phyloP scores from a whole-genome alignment of 257 asterid genomes.

The Salvia splendens region DNA sequence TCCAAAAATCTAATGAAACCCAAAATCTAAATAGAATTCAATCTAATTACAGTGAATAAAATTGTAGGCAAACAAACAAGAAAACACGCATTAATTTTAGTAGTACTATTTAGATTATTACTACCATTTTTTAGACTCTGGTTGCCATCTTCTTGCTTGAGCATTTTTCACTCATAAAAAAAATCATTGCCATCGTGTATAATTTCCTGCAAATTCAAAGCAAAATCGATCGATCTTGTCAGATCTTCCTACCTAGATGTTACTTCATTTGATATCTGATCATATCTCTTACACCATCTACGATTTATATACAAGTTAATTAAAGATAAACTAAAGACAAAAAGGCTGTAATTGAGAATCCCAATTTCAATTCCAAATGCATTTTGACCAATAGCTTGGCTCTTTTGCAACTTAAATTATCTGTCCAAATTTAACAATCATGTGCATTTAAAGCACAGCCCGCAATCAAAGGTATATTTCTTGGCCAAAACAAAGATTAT shows the following conservation, averaged over 20 bases:
- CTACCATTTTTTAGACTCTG: no score
- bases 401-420: conserved; percentile 28
- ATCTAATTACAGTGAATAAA: no score
- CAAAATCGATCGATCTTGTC: no score
- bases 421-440: conserved; percentile 36
- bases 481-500: conserved; percentile 38
- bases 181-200: no score
- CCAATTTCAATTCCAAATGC: not conserved
- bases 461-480: conserved; percentile 41
- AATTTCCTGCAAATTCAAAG: no score
- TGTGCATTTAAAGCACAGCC: conserved; percentile 48
- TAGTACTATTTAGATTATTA: no score
- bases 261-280: not conserved
- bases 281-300: not conserved
- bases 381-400: conserved; percentile 17
- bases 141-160: no score
- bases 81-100: no score
- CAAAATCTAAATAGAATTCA: no score
- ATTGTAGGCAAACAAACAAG: no score
- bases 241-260: not conserved
- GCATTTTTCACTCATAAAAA: no score
- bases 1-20: no score
- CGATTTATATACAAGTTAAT: not conserved
- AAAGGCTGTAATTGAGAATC: not conserved
- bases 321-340: not conserved